phyloP scores from a whole-genome alignment of 345 rosid species.

The Bruguiera gymnorhiza region DNA sequence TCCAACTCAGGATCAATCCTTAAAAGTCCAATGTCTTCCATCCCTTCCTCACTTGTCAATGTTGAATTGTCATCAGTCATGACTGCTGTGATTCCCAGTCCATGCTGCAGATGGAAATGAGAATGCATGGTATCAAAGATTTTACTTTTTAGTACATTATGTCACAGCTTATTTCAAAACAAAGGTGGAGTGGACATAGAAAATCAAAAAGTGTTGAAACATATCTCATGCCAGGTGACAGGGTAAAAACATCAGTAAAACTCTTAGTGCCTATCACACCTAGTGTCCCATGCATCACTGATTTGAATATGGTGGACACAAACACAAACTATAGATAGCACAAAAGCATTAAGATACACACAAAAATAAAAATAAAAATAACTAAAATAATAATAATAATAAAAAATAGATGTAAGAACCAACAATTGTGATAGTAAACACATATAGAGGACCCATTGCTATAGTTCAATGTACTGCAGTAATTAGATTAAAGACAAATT shows the following conservation, averaged over 20 bases:
- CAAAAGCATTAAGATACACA: too few relatives aligned
- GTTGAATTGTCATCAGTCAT: slow-evolving; percentile 41
- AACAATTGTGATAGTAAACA: neutral
- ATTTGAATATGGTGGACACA: too few relatives aligned
- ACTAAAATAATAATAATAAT: too few relatives aligned
- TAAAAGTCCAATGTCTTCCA: slow-evolving; percentile 44
- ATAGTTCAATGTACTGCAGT: neutral
- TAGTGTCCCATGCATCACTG: too few relatives aligned
- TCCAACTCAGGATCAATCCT: slow-evolving; percentile 45
- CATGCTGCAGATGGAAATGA: slow-evolving; percentile 23
- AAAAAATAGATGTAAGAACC: too few relatives aligned
- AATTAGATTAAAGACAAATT: neutral
- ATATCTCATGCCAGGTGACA: too few relatives aligned
- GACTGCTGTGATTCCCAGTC: slow-evolving; percentile 38
- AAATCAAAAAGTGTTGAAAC: neutral
- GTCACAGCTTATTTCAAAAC: neutral
- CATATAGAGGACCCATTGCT: neutral
- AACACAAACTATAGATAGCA: too few relatives aligned
- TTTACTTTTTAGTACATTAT: neutral
- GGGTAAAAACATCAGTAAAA: too few relatives aligned
- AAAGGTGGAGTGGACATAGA: neutral
- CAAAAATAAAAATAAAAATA: too few relatives aligned
- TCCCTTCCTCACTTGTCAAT: slow-evolving; percentile 36
- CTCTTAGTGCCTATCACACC: too few relatives aligned
- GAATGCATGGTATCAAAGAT: neutral